Evolutionary conservation across 2,329 filamentous ascomycete species (phyloP), one percentile per base, ranked within the genome.

Genomic region (Alternaria incomplexa): DNA sequence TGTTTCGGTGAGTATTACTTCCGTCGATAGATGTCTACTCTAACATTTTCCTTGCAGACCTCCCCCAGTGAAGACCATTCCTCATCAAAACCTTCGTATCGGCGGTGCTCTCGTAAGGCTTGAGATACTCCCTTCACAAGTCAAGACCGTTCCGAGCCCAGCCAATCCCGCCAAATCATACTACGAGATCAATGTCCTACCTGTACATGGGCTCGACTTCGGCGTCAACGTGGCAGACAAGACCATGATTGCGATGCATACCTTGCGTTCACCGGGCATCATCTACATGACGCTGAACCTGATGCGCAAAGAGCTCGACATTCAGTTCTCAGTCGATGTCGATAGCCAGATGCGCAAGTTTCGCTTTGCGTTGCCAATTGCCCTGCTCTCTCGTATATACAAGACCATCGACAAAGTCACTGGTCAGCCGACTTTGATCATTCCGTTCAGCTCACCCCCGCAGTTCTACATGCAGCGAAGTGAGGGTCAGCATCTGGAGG

Each of bases 241-340:
- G 3, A 81, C 82, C 0, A 88, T 93, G 84, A 86, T 89, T 74
- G 77, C 83, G 9, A 87, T 92, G 84, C 85, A 85, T 56, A 84
- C 82, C 1, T 70, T 83, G 7, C 64, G 69, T 13, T 57, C 75
- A 4, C 44, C 63, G 6, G 67, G 69, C 5, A 50, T 66, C 3
- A 66, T 83, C 4, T 72, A 73, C 15, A 59, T 86, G 48, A 72
- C 75, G 10, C 67, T 86, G 6, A 80, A 86, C 57, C 61, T 86
- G 36, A 75, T 73, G 32, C 77, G 77, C 5, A 82, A 82, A 61
- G 79, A 82, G 43, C 57, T 88, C 1, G 73, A 80, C 1, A 66
- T 87, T 6, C 80, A 75, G n/a, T 85, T 87, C 53, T 73, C 80
- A 20, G 52, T 84, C 6, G 56, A 15, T 1, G 61, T 75, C 3